phyloP scores from a whole-genome alignment of 768 basidiomycete genomes.

The Suillus lakei region DNA sequence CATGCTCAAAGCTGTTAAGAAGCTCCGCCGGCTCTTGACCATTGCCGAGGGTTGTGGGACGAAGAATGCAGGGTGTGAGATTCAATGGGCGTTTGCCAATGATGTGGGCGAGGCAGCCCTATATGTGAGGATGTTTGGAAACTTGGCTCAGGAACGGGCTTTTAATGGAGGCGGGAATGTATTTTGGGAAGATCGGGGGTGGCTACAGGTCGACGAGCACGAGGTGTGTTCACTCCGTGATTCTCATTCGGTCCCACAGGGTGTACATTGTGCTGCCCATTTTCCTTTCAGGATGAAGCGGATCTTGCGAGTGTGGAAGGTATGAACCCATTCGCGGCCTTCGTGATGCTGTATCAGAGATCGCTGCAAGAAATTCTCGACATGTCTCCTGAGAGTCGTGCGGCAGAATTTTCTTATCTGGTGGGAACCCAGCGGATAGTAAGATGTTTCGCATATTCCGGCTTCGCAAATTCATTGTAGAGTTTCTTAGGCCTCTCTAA shows the following conservation, averaged over 20 bases:
- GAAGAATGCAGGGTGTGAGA: constrained; percentile 46
- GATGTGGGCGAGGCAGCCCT: constrained; percentile 60
- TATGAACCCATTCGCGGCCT: constrained; percentile 74
- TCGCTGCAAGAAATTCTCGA: constrained; percentile 61
- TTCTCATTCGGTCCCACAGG: constrained; percentile 14
- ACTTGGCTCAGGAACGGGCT: constrained; percentile 55
- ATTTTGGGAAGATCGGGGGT: constrained; percentile 64
- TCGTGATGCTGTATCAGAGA: constrained; percentile 61
- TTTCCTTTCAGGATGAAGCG: constrained; percentile 56
- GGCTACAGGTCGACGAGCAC: constrained; percentile 61
- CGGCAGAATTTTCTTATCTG: constrained; percentile 47
- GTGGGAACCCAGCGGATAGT: constrained; percentile 61
- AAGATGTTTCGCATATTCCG: constrained; percentile 28
- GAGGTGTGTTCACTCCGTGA: constrained; percentile 44
- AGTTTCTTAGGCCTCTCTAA: constrained; percentile 36
- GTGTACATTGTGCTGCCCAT: neutral
- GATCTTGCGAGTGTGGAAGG: constrained; percentile 58
- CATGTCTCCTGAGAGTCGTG: constrained; percentile 50
- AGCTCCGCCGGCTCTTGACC: constrained; percentile 62
- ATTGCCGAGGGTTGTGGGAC: constrained; percentile 65
- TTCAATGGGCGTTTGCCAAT: constrained; percentile 68
- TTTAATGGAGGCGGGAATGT: constrained; percentile 38
- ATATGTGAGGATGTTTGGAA: constrained; percentile 60
- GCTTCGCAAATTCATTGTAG: constrained; percentile 15
- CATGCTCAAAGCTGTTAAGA: constrained; percentile 70